Evolutionary conservation across 2,329 filamentous ascomycete species (phyloP), one percentile per base, ranked within the genome.

Genomic region (Conoideocrella luteorostrata): DNA sequence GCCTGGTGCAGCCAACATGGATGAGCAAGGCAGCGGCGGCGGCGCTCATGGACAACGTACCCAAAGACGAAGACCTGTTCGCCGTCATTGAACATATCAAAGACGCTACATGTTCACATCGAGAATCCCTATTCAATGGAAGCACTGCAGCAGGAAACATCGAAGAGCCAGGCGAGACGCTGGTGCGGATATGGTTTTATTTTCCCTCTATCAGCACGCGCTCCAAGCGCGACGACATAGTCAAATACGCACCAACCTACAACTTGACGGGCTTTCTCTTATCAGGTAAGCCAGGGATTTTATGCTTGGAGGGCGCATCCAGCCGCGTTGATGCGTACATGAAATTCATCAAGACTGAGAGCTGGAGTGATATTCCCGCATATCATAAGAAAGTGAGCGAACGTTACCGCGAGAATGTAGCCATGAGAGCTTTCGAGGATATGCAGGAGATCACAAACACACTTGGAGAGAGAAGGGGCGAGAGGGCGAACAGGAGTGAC

Each of bases 381-480:
- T 69, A 78, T 45, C 78, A 81, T 48, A 81, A 81, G 50, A 81
- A 81, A 51, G 77, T 81, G 29, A 78, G 72, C 54, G 78, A 81
- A 61, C 58, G 72, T 9, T 69, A 68, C 45, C 56, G 74, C 1
- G 72, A 78, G 1, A 1, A 24, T 1, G 55, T 53, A 2, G 46
- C 63, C 12, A 40, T 47, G 23, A 60, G 73, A 17, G 70, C 13
- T 9, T 43, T 43, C 17, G 3, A 12, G 13, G 32, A 43, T 17
- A 43, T 69, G 3, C 74, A 83, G 20, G 74, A 79, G 50, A 77
- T 82, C 26, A 77, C 75, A 2, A 72, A 74, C 41, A 48, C 61
- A 5, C 44, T 75, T 13, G 69, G 70, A 2, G 70, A 74, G 51
- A 66, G 67, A 52, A 65, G 67, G 52, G 74, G 74, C 0, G 64